phyloP scores from a whole-genome alignment of 352 stramenopile genomes.

The Phytophthora citricola region DNA sequence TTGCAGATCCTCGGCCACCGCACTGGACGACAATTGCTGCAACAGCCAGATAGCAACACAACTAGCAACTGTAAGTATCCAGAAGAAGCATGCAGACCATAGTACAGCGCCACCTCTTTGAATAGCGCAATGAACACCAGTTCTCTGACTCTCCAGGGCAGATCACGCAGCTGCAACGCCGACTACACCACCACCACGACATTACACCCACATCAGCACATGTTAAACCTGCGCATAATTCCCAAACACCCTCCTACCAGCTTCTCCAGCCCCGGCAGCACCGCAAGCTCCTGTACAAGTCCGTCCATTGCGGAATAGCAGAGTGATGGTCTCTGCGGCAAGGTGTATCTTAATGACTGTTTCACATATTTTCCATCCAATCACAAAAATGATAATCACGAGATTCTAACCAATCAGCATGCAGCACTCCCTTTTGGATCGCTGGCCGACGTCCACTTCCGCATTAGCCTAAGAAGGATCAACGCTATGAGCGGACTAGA shows the following conservation, averaged over 20 bases:
- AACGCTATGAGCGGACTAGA: conserved; percentile 38
- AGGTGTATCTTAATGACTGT: not conserved
- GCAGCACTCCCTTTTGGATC: conserved; percentile 23
- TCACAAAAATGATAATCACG: not conserved
- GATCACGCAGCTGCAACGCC: conserved; percentile 48
- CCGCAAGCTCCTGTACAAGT: conserved; percentile 41
- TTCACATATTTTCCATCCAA: conserved; percentile 2
- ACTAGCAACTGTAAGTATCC: not conserved
- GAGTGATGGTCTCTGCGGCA: not conserved
- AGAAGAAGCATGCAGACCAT: not conserved
- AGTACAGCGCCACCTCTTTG: conserved; percentile 41
- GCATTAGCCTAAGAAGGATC: conserved; percentile 5
- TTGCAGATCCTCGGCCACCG: conserved; percentile 45
- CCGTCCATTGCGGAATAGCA: conserved; percentile 27
- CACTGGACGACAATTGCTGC: conserved; percentile 54
- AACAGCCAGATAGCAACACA: not conserved
- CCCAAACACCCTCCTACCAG: conserved; percentile 23
- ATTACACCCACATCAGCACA: not conserved
- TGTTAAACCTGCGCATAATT: not conserved
- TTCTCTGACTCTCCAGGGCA: conserved; percentile 61
- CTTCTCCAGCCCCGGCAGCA: conserved; percentile 39
- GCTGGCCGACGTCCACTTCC: conserved; percentile 17
- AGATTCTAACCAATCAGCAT: not conserved
- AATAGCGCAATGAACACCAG: conserved; percentile 55
- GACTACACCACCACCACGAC: conserved; percentile 29